Conservation (phyloP, 208 protist genomes). For the Angomonas desouzai region DNA sequence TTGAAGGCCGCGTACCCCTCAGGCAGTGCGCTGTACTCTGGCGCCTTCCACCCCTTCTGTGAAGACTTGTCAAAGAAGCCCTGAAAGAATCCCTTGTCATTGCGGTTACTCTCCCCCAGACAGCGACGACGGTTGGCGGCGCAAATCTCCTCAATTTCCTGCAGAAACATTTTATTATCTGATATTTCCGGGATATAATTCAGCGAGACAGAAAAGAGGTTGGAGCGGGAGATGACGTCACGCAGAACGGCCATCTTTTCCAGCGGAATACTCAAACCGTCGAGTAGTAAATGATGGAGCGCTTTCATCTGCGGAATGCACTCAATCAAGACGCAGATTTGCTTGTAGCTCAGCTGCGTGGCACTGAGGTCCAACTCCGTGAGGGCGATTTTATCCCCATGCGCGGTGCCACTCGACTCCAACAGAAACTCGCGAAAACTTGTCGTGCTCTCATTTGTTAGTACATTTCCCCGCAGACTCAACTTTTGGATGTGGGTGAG, state of each 20-base stretch:
- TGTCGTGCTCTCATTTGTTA: constrained; percentile 29
- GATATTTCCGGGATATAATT: constrained; percentile 20
- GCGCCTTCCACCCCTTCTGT: not conserved
- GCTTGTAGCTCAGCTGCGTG: constrained; percentile 40
- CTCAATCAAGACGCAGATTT: constrained; percentile 58
- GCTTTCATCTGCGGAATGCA: constrained; percentile 41
- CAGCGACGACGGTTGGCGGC: constrained; percentile 11
- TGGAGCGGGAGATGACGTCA: constrained; percentile 34
- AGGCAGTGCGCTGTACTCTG: constrained; percentile 31
- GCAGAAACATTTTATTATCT: constrained; percentile 20
- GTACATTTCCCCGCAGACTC: constrained; percentile 68
- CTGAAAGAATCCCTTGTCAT: constrained; percentile 37
- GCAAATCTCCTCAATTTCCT: constrained; percentile 22
- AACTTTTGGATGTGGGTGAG: constrained; percentile 45
- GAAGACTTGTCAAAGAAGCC: constrained; percentile 19
- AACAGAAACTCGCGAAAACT: constrained; percentile 63
- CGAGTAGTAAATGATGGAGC: constrained; percentile 59
- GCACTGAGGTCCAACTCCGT: constrained; percentile 76
- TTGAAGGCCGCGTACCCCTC: constrained; percentile 48
- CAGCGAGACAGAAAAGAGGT: constrained; percentile 50
- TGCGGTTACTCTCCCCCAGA: not conserved
- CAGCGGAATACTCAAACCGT: constrained; percentile 45
- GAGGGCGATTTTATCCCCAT: constrained; percentile 15
- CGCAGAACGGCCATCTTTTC: constrained; percentile 38
- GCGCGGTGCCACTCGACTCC: constrained; percentile 28